Evolutionary conservation across 345 rosid species (phyloP).

Genomic region (Eucalyptus victrix): DNA sequence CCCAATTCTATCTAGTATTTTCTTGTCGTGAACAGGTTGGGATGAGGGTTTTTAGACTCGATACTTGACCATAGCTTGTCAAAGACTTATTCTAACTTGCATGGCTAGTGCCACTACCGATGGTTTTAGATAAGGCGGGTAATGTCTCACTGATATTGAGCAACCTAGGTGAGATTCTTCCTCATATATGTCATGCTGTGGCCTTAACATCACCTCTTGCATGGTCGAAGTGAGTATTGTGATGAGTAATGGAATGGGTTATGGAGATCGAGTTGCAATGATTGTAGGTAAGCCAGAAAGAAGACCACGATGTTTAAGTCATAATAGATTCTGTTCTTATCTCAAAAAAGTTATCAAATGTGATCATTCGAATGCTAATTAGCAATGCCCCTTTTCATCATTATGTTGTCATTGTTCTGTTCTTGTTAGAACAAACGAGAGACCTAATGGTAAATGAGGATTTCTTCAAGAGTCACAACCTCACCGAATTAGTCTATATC

Average conservation of each 20-base stretch:
- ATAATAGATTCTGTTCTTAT: not conserved
- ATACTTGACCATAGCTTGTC: accelerated
- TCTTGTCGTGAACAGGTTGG: not conserved
- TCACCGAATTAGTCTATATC: not conserved
- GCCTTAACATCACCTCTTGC: not conserved
- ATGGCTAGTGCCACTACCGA: not conserved
- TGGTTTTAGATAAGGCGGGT: not conserved
- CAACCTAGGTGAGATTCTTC: not conserved
- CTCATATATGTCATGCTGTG: not conserved
- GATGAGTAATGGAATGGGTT: not conserved
- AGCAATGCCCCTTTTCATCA: not conserved
- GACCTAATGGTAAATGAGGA: not conserved
- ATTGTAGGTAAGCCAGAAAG: not conserved
- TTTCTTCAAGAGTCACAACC: not conserved
- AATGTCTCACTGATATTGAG: not conserved
- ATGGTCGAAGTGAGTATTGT: not conserved
- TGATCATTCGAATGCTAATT: not conserved
- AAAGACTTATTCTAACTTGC: not conserved
- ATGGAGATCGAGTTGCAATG: not conserved
- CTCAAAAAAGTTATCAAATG: not conserved
- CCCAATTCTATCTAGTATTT: not conserved
- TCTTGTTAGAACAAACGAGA: not conserved
- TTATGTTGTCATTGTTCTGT: not conserved
- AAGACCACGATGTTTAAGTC: not conserved
- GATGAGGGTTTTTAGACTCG: not conserved